These are phyloP conservation scores for Zymoseptoria tritici DNA, from an alignment of 2,329 filamentous ascomycete genomes.

Conservation along the genomic window DNA sequence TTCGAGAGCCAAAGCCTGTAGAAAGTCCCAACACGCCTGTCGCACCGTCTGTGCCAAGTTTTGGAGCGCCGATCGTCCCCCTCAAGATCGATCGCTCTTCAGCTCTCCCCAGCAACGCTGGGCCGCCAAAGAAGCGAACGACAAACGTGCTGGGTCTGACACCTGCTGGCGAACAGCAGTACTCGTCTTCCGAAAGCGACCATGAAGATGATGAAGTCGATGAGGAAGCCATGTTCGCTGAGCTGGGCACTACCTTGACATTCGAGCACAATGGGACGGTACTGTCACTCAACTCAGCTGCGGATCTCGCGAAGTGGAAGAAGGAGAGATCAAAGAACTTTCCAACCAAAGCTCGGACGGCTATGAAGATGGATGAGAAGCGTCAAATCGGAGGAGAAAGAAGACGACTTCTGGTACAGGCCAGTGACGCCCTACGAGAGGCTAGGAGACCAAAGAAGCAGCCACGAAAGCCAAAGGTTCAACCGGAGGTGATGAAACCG, in stretches of 20 bases:
- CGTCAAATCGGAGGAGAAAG: conserved; percentile 25
- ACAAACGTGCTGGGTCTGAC: conserved; percentile 66
- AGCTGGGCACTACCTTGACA: conserved; percentile 26
- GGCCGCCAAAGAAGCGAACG: conserved; percentile 40
- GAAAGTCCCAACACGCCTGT: conserved; percentile 10
- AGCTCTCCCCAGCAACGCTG: not conserved
- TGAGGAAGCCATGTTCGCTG: conserved; percentile 51
- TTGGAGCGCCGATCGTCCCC: conserved; percentile 21
- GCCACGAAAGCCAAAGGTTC: not conserved
- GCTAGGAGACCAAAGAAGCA: not conserved
- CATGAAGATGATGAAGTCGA: conserved; percentile 63
- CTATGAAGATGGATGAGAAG: conserved; percentile 42
- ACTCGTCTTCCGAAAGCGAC: conserved; percentile 24
- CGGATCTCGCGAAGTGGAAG: conserved; percentile 73
- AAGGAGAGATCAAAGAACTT: conserved; percentile 71
- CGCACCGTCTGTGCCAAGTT: conserved; percentile 28
- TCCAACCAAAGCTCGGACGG: conserved; percentile 66
- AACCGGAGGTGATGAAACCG: not conserved
- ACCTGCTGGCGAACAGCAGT: conserved; percentile 32
- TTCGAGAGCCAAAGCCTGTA: conserved; percentile 15
- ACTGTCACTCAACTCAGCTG: conserved; percentile 46
- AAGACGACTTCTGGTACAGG: conserved; percentile 28
- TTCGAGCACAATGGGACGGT: conserved; percentile 53
- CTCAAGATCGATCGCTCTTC: conserved; percentile 1
- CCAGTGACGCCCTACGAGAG: conserved; percentile 7